Percentiles rank a stretch among this genome's conserved stretches.
Evolutionary conservation across 257 asterid species (phyloP).

Genomic region (Sherardia arvensis): DNA sequence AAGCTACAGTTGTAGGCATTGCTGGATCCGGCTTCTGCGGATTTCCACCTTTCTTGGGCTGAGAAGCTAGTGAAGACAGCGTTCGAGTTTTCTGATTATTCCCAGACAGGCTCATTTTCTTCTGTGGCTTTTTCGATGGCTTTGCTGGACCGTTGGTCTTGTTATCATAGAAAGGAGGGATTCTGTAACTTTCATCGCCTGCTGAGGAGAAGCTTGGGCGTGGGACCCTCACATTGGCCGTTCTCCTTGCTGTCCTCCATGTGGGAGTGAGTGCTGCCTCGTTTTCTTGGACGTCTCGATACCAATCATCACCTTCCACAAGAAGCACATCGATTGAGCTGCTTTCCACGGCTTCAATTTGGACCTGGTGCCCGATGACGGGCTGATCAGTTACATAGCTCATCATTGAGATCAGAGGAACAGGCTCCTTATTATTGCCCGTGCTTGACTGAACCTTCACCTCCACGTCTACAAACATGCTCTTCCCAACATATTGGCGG

Average conservation of each 20-base stretch:
- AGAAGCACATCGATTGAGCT: constrained; percentile 40
- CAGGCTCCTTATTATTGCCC: constrained; percentile 53
- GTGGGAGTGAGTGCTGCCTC: constrained; percentile 51
- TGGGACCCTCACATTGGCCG: constrained; percentile 73
- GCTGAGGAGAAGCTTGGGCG: constrained; percentile 50
- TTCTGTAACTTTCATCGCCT: constrained; percentile 27
- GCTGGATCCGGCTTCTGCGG: constrained; percentile 40
- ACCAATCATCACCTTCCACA: constrained; percentile 30
- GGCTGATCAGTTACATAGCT: constrained; percentile 87
- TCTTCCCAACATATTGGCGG: constrained; percentile 39
- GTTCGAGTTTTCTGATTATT: constrained; percentile 64
- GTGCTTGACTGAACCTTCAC: constrained; percentile 60
- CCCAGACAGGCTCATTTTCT: constrained; percentile 38
- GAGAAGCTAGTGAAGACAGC: constrained; percentile 65
- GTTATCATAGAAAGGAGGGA: constrained; percentile 17
- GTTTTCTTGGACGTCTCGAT: constrained; percentile 37
- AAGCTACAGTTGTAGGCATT: constrained; percentile 50
- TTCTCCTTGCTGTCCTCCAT: constrained; percentile 96
- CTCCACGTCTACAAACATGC: constrained; percentile 66
- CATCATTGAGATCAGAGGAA: constrained; percentile 74
- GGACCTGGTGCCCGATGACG: constrained; percentile 80
- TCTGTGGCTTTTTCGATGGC: constrained; percentile 37
- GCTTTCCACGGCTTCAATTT: constrained; percentile 66
- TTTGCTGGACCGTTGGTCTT: constrained; percentile 19
- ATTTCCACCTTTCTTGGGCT: constrained; percentile 32